These are phyloP conservation scores for Colletotrichum sublineola DNA, from an alignment of 2,329 filamentous ascomycete species.

Conservation along the genomic window DNA sequence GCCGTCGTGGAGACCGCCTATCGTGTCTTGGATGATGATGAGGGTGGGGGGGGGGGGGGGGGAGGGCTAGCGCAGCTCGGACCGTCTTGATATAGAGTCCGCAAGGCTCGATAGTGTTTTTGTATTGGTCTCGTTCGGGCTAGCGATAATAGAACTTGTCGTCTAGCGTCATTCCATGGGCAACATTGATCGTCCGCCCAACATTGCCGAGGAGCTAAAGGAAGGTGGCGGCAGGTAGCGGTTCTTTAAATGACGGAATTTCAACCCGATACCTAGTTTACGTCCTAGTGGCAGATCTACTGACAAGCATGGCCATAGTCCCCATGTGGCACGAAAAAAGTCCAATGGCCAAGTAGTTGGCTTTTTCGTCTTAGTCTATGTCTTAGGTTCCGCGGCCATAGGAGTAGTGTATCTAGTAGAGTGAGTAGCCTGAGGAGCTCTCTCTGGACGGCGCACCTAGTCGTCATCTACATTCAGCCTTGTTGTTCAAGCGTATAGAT, in stretches of 20 bases:
- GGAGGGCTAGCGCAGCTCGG: not conserved
- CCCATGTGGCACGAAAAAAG: constrained; percentile 10
- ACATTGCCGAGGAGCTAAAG: constrained; percentile 26
- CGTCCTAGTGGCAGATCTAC: constrained; percentile 21
- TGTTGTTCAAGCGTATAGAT: not conserved
- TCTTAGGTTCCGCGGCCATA: not conserved
- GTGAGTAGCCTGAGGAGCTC: not conserved
- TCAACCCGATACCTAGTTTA: not conserved
- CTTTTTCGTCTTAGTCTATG: not conserved
- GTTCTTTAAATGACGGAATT: constrained; percentile 1
- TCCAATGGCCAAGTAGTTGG: not conserved
- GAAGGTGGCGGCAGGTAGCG: constrained; percentile 4
- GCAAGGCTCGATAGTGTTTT: constrained; percentile 16
- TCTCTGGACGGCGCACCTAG: not conserved
- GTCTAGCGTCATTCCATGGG: not conserved
- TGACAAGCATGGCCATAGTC: not conserved
- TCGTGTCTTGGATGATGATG: constrained; percentile 7
- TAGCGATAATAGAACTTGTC: not conserved
- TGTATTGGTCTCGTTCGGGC: constrained; percentile 7
- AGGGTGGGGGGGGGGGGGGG: not conserved
- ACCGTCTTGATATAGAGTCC: not conserved
- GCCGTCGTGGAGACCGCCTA: not conserved
- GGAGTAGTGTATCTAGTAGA: not conserved
- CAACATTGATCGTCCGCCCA: not conserved
- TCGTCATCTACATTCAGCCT: not conserved